Base-by-base conservation (phyloP, 1,284 basidiomycete species). In the Cutaneotrichosporon mucoides region DNA sequence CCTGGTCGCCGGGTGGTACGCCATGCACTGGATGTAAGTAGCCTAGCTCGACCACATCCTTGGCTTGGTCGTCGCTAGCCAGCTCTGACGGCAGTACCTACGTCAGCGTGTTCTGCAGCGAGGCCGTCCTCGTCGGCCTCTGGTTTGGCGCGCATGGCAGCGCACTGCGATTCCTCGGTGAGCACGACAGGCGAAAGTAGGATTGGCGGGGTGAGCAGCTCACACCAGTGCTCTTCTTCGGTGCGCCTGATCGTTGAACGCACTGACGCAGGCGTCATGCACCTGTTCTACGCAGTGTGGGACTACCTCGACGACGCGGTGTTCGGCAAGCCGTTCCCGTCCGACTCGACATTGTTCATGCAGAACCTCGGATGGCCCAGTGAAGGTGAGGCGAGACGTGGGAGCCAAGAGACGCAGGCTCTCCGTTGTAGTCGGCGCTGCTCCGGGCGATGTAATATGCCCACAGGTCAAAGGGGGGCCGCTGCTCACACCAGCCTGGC, bases 111-210 rank as follows among this genome's bases (percentile, higher is more conserved):
- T 66, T 75, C 10, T 46, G 63, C 1, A 71, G 71, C 49, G 76
- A 78, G 55, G 73, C 65, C 0, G 55, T 79, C 15, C 68, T 79
- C 56, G 72, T 79, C 35, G 78, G 76, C 1, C 50, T 79, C 5
- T 79, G 77, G 77, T 79, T 78, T 55, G 74, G 70, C 0, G 72
- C 73, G 55, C 76, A 79, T 60, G 77, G 76, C 15, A 77, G 71
- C 64, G 75, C 73, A 1, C 59, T 78, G 36, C 68, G 78, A 1
- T 79, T 76, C 61, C 77, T 73, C 51, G 73, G 72, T 73, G 44
- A 41, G 70, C 10, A 16, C n/a, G n/a, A 16, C 16, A 16, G 3
- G 53, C 76, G 75, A 6, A 74, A n/a, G n/a, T n/a, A n/a, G n/a
- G n/a, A n/a, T n/a, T n/a, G n/a, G n/a, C 7, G 3, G 11, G n/a